Conservation (phyloP, 1,139 yeast genomes). For the Pichiaceae sp. region DNA sequence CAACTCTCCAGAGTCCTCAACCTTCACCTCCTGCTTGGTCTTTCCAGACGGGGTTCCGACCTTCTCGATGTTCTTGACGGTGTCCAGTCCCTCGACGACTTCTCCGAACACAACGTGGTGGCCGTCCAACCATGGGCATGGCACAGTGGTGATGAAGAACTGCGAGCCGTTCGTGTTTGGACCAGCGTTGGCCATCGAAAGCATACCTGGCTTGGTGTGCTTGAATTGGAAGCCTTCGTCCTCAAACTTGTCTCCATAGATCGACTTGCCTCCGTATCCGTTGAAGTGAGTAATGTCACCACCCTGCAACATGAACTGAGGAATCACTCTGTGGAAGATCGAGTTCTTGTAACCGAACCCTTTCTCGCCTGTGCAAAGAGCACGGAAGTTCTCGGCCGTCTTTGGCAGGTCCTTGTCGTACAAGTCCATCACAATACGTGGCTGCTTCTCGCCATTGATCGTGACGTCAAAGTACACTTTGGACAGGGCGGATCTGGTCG, state of each 20-base stretch:
- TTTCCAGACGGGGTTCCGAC: conserved; percentile 24
- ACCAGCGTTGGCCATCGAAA: conserved; percentile 36
- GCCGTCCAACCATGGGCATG: conserved; percentile 33
- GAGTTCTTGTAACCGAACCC: conserved; percentile 55
- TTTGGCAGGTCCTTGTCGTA: conserved; percentile 54
- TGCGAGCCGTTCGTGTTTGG: conserved; percentile 37
- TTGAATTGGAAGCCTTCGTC: conserved; percentile 26
- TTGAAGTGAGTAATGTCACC: conserved; percentile 28
- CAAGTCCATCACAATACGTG: conserved; percentile 32
- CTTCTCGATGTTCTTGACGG: conserved; percentile 23
- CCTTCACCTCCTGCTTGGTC: conserved; percentile 20
- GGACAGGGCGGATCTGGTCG: conserved; percentile 27
- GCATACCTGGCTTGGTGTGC: conserved; percentile 31
- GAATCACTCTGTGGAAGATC: conserved; percentile 41
- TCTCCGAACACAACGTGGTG: conserved; percentile 35
- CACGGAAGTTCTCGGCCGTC: conserved; percentile 59
- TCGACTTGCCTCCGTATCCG: conserved; percentile 29
- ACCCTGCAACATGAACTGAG: conserved; percentile 39
- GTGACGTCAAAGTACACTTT: conserved; percentile 72
- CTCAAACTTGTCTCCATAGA: conserved; percentile 26
- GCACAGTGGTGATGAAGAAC: conserved; percentile 32
- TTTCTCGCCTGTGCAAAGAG: conserved; percentile 55
- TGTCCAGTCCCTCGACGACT: conserved; percentile 26
- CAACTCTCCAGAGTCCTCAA: conserved; percentile 26
- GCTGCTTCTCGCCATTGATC: conserved; percentile 46